Percentiles rank a stretch among this genome's conserved stretches.
Evolutionary conservation across 2,329 filamentous ascomycete species (phyloP).

Genomic region (Malbranchea zuffiana): DNA sequence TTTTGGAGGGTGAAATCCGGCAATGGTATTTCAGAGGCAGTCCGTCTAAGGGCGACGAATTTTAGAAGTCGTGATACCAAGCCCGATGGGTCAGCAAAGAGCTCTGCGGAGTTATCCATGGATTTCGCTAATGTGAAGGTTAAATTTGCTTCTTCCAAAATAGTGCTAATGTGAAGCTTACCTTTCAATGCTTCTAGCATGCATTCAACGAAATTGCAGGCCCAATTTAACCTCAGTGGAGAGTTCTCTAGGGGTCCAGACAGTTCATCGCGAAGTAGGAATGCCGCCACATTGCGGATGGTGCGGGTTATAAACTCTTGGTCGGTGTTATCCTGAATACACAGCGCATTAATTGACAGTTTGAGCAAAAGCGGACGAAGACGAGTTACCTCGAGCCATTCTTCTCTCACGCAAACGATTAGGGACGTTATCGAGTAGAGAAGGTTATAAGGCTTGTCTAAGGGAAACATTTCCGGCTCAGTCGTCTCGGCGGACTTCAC

Average conservation of each 20-base stretch:
- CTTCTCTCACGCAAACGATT: constrained; percentile 47
- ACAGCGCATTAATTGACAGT: background rate
- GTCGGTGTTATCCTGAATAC: constrained; percentile 25
- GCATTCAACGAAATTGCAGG: constrained; percentile 46
- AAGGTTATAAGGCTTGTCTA: constrained; percentile 58
- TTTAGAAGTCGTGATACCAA: constrained; percentile 29
- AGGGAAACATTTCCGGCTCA: constrained; percentile 55
- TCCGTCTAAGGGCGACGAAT: constrained; percentile 24
- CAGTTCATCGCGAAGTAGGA: constrained; percentile 49
- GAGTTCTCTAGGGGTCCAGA: constrained; percentile 37
- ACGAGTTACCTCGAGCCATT: constrained; percentile 27
- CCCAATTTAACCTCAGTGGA: constrained; percentile 41
- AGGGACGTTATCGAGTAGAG: constrained; percentile 63
- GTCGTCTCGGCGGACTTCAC: constrained; percentile 46
- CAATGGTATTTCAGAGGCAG: constrained; percentile 11
- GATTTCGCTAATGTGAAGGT: constrained; percentile 18
- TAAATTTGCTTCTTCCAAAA: constrained; percentile 18
- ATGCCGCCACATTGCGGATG: constrained; percentile 47
- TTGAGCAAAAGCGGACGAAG: background rate
- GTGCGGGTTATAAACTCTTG: constrained; percentile 32
- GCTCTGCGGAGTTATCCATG: constrained; percentile 19
- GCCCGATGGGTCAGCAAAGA: constrained; percentile 26
- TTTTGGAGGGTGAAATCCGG: constrained; percentile 20
- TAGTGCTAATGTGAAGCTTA: constrained; percentile 25
- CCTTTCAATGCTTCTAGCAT: constrained; percentile 47